These are phyloP conservation scores for Cicer cuneatum DNA, from an alignment of 306 rosid species.

Conservation along the genomic window DNA sequence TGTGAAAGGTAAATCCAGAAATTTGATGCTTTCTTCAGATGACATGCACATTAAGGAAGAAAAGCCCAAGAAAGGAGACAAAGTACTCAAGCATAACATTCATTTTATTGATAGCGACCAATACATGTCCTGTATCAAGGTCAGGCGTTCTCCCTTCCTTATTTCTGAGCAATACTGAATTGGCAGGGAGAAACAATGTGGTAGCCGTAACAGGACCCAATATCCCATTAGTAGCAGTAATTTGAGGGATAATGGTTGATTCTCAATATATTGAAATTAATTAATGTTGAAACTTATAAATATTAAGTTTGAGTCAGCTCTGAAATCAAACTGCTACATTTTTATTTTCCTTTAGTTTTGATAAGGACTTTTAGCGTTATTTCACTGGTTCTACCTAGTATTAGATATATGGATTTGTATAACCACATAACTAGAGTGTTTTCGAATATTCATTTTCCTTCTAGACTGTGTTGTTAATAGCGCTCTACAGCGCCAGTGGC, in stretches of 20 bases:
- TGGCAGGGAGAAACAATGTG: conserved; percentile 25
- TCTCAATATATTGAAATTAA: conserved; percentile 12
- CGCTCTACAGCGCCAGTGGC: neutral
- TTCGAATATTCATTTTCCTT: conserved; percentile 22
- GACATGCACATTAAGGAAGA: conserved; percentile 52
- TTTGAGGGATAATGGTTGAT: conserved; percentile 20
- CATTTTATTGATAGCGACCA: conserved; percentile 69
- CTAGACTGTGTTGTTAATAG: neutral
- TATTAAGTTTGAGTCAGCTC: conserved; percentile 1
- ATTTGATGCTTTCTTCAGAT: conserved; percentile 54
- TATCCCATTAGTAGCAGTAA: conserved; percentile 36
- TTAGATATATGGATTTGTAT: conserved; percentile 10
- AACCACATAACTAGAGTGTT: neutral
- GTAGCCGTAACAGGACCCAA: conserved; percentile 29
- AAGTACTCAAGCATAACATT: conserved; percentile 53
- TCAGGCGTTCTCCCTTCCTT: conserved; percentile 47
- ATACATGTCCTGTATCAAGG: conserved; percentile 98
- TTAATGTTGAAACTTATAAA: neutral
- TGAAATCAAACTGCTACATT: conserved; percentile 15
- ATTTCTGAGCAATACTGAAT: conserved; percentile 9
- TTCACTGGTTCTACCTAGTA: neutral
- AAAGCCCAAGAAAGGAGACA: conserved; percentile 64
- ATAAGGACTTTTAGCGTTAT: conserved; percentile 4
- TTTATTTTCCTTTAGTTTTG: neutral
- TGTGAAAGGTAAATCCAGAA: conserved; percentile 57